A percentile compares a stretch with the other conserved stretches of the same genome.
Conservation (phyloP, 345 rosid species). For the Draba incana region DNA sequence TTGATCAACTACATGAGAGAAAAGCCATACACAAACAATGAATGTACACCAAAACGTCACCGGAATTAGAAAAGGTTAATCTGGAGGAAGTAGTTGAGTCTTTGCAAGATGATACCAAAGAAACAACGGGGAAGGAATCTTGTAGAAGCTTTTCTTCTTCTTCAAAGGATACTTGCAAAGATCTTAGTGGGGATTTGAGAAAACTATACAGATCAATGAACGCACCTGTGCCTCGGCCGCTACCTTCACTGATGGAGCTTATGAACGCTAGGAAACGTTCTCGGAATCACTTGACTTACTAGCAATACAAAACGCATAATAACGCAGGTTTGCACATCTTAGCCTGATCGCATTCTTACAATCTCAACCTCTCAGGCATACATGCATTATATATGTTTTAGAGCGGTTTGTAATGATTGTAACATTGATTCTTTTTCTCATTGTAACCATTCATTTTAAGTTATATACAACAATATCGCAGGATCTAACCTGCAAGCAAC, state of each 20-base stretch:
- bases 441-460: conserved; percentile 18
- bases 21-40: conserved; percentile 11
- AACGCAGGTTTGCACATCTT: neutral
- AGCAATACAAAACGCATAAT: neutral
- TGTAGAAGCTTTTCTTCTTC: conserved; percentile 28
- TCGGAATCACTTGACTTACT: conserved; percentile 38
- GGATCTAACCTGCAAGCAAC: too few species aligned
- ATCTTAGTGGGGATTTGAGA: conserved; percentile 53
- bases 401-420: conserved; percentile 16
- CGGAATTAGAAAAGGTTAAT: conserved; percentile 11
- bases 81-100: conserved; percentile 34
- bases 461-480: too few species aligned
- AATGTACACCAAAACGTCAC: conserved; percentile 18
- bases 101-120: conserved; percentile 29
- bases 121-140: conserved; percentile 25
- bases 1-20: conserved; percentile 33
- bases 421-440: conserved; percentile 2
- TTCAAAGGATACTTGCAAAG: conserved; percentile 47
- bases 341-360: conserved; percentile 7
- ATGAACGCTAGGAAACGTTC: conserved; percentile 55
- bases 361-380: neutral
- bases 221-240: conserved; percentile 77
- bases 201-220: conserved; percentile 73
- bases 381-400: neutral
- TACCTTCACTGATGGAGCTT: conserved; percentile 74